These are phyloP conservation scores for Cyanidium caldarium DNA, from an alignment of 23 red algal genomes.

Conservation along the genomic window DNA sequence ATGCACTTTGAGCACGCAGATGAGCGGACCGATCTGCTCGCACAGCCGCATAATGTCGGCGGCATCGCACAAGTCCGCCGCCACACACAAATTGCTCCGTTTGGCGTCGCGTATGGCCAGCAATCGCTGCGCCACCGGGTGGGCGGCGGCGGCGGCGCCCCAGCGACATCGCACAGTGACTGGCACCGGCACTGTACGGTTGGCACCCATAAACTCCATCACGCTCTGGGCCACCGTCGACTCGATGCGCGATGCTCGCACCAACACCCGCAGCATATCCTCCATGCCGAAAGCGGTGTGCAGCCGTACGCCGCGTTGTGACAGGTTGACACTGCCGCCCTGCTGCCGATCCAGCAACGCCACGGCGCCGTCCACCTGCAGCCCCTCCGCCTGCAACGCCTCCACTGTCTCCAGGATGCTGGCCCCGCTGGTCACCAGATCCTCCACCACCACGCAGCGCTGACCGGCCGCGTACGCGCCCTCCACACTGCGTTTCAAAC, in stretches of 20 bases:
- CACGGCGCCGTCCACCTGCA: conserved; percentile 39
- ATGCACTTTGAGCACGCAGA: conserved; percentile 82
- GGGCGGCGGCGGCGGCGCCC: conserved; percentile 8
- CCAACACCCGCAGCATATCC: conserved; percentile 26
- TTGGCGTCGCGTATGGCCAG: conserved; percentile 48
- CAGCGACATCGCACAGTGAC: conserved; percentile 8
- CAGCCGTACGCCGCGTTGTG: conserved; percentile 18
- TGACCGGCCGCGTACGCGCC: conserved; percentile 24
- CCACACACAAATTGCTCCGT: conserved; percentile 61
- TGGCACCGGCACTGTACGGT: conserved; percentile 16
- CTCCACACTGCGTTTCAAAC: conserved; percentile 73
- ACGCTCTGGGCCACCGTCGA: conserved; percentile 16
- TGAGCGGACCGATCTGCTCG: conserved; percentile 51
- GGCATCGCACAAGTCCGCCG: conserved; percentile 64
- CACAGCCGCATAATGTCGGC: conserved; percentile 50
- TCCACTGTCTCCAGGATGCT: conserved; percentile 87
- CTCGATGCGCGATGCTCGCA: conserved; percentile 13
- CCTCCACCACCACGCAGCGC: conserved; percentile 61
- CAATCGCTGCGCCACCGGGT: conserved; percentile 31
- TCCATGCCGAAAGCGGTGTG: conserved; percentile 36
- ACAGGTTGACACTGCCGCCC: conserved; percentile 41
- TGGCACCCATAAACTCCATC: conserved; percentile 30
- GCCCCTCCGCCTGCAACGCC: conserved; percentile 21
- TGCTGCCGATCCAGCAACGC: conserved; percentile 91
- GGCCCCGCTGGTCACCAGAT: conserved; percentile 62